phyloP scores from a whole-genome alignment of 257 asterid genomes.

The Solanum sitiens region DNA sequence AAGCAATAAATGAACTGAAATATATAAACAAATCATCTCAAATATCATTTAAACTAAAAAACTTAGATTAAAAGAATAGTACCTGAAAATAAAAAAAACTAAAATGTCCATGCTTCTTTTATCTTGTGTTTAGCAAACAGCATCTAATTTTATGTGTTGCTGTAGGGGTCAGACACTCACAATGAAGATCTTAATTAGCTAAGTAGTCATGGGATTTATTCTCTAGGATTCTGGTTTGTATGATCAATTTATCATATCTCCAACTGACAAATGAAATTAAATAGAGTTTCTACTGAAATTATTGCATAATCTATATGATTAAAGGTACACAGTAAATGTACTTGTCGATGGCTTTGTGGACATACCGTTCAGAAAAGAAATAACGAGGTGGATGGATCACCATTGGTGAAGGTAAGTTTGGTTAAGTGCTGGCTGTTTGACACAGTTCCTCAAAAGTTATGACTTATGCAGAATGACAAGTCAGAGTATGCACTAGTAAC shows the following conservation, averaged over 20 bases:
- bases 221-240: constrained; percentile 70
- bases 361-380: background rate
- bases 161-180: constrained; percentile 95
- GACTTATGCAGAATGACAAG: background rate
- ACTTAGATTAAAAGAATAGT: background rate
- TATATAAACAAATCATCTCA: background rate
- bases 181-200: constrained; percentile 80
- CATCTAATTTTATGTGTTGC: background rate
- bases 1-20: background rate
- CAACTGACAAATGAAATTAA: background rate
- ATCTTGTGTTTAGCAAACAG: background rate
- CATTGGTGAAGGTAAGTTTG: background rate
- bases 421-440: background rate
- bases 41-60: background rate
- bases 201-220: constrained; percentile 94
- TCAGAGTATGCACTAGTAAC: background rate
- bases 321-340: background rate
- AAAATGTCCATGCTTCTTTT: background rate
- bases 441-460: background rate
- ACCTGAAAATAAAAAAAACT: background rate
- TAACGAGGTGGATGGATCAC: background rate
- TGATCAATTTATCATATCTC: background rate
- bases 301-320: background rate
- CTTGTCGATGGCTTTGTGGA: background rate
- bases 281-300: background rate